A percentile compares a stretch with the other conserved stretches of the same genome.
Evolutionary conservation across 2,329 filamentous ascomycete genomes (phyloP).

Genomic region (Chaetomiaceae sp.): DNA sequence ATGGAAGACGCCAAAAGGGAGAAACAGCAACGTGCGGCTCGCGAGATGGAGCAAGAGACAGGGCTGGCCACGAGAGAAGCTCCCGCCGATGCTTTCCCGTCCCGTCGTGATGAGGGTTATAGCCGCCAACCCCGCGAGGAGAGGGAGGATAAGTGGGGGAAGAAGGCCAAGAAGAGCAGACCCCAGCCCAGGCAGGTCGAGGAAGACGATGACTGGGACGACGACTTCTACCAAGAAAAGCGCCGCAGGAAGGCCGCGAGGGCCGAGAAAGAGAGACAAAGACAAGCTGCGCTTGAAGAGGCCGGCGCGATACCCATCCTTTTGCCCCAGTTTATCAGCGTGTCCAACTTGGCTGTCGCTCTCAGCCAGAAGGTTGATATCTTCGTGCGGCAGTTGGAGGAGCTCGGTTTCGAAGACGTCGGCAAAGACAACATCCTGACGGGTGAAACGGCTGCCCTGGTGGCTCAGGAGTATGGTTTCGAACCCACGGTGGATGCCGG

Average conservation of each 20-base stretch:
- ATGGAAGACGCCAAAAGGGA: neutral
- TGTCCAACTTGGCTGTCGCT: constrained; percentile 73
- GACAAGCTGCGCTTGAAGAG: constrained; percentile 35
- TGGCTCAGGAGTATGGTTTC: constrained; percentile 89
- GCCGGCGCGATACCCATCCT: constrained; percentile 56
- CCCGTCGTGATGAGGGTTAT: neutral
- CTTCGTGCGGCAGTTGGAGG: constrained; percentile 70
- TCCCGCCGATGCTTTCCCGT: neutral
- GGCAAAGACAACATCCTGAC: constrained; percentile 81
- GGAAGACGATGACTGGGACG: constrained; percentile 39
- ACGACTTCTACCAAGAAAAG: constrained; percentile 35
- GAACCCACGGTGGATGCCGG: constrained; percentile 72
- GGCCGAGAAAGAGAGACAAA: constrained; percentile 33
- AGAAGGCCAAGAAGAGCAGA: constrained; percentile 17
- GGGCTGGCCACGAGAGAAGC: neutral
- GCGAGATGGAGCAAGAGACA: neutral
- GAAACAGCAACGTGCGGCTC: neutral
- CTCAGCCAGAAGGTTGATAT: constrained; percentile 65
- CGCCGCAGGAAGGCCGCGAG: constrained; percentile 40
- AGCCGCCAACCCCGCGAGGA: neutral
- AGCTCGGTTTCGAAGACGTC: constrained; percentile 86
- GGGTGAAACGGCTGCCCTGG: constrained; percentile 81
- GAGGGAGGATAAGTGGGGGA: neutral
- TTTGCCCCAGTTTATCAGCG: constrained; percentile 85
- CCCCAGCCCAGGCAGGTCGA: constrained; percentile 18